A percentile compares a stretch with the other conserved stretches of the same genome.
phyloP scores from a whole-genome alignment of 345 rosid species.

The Schrenkiella parvula region DNA sequence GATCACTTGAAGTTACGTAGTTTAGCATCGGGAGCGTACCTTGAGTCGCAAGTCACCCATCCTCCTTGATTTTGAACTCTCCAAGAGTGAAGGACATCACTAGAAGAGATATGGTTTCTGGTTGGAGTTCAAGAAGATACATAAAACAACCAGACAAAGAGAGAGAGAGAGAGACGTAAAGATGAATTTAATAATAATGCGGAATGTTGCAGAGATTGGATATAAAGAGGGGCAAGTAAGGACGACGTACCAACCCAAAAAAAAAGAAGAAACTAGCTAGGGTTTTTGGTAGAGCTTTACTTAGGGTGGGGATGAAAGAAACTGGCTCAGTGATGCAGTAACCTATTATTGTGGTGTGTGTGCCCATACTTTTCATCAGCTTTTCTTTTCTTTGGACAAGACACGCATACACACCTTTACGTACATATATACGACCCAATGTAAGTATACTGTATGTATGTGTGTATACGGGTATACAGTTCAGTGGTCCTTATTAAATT shows the following conservation, averaged over 20 bases:
- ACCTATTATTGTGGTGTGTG: slow-evolving; percentile 29
- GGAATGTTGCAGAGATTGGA: slow-evolving; percentile 22
- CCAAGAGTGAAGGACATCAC: slow-evolving; percentile 10
- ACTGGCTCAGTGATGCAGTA: slow-evolving; percentile 34
- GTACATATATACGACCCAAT: background rate
- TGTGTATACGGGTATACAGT: background rate
- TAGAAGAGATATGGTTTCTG: slow-evolving; percentile 19
- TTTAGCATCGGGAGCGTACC: slow-evolving; percentile 5
- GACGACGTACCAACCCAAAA: slow-evolving; percentile 15
- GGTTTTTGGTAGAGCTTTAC: slow-evolving; percentile 29
- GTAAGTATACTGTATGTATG: background rate
- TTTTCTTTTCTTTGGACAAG: slow-evolving; percentile 28
- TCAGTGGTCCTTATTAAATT: slow-evolving; percentile 1
- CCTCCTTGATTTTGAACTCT: slow-evolving; percentile 6
- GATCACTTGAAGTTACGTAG: slow-evolving; percentile 17
- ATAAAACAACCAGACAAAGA: slow-evolving; percentile 12
- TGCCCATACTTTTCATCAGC: slow-evolving; percentile 30
- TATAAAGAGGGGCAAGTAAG: slow-evolving; percentile 25
- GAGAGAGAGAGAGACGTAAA: slow-evolving; percentile 10
- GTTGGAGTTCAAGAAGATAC: slow-evolving; percentile 30
- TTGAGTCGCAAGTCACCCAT: slow-evolving; percentile 27
- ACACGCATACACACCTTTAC: slow-evolving; percentile 16
- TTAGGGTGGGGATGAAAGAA: slow-evolving; percentile 39
- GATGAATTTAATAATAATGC: slow-evolving; percentile 23
- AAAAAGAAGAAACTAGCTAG: slow-evolving; percentile 22